Percentiles rank a stretch among this genome's conserved stretches.
Conservation (phyloP, 2,329 filamentous ascomycete genomes). For the Alternaria rosae region DNA sequence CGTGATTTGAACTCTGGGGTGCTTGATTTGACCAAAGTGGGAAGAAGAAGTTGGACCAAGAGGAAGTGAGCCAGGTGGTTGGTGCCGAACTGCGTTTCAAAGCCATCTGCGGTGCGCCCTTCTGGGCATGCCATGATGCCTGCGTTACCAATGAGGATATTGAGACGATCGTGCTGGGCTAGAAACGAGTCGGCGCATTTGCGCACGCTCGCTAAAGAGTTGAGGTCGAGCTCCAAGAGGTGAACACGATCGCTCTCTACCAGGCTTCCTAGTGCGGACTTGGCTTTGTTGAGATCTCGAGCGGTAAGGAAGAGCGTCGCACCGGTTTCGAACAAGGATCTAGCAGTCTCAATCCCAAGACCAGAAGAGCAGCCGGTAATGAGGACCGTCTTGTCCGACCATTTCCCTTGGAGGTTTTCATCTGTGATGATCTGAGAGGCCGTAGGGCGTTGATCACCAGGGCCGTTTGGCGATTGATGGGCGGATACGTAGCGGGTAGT, state of each 20-base stretch:
- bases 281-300: slow-evolving; percentile 35
- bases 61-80: slow-evolving; percentile 65
- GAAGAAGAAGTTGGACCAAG: slow-evolving; percentile 60
- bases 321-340: slow-evolving; percentile 56
- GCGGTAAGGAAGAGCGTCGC: slow-evolving; percentile 57
- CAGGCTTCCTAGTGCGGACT: slow-evolving; percentile 32
- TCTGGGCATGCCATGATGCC: slow-evolving; percentile 36
- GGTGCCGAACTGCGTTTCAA: slow-evolving; percentile 60
- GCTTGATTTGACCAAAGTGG: slow-evolving; percentile 51
- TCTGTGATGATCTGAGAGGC: slow-evolving; percentile 51
- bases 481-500: slow-evolving; percentile 14
- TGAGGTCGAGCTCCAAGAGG: slow-evolving; percentile 36
- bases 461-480: slow-evolving; percentile 32
- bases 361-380: slow-evolving; percentile 36
- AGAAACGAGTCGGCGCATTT: slow-evolving; percentile 30
- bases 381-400: slow-evolving; percentile 30
- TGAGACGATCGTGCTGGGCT: slow-evolving; percentile 21
- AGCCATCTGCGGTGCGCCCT: slow-evolving; percentile 44
- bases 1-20: slow-evolving; percentile 49
- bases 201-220: slow-evolving; percentile 26
- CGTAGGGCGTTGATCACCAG: slow-evolving; percentile 53
- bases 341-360: slow-evolving; percentile 35
- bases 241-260: slow-evolving; percentile 25
- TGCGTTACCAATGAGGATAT: slow-evolving; percentile 30
- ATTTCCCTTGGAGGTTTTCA: slow-evolving; percentile 31